Conservation (phyloP, 1,284 basidiomycete species). For the Termitomyces sp. region DNA sequence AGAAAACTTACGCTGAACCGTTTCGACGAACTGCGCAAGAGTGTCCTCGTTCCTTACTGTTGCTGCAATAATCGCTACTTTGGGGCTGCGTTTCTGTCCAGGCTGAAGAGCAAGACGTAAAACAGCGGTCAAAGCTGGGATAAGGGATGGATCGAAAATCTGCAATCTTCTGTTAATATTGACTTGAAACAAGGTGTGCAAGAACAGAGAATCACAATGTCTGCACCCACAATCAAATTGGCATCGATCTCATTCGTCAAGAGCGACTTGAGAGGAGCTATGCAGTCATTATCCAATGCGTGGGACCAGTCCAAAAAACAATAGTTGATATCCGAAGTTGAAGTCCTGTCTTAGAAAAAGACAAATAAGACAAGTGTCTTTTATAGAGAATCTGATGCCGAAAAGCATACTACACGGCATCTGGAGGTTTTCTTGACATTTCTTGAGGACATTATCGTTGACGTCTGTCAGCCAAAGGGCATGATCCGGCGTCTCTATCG, state of each 20-base stretch:
- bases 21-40: constrained; percentile 22
- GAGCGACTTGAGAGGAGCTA: constrained; percentile 22
- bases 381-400: background rate
- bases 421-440: constrained; percentile 52
- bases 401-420: constrained; percentile 58
- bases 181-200: background rate
- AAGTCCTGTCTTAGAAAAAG: constrained; percentile 41
- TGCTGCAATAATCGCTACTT: constrained; percentile 50
- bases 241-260: constrained; percentile 38
- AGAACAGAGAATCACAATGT: constrained; percentile 44
- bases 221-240: constrained; percentile 64
- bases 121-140: constrained; percentile 51
- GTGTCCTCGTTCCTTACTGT: constrained; percentile 42
- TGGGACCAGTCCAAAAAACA: constrained; percentile 59
- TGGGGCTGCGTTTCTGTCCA: constrained; percentile 11
- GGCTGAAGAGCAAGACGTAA: constrained; percentile 43
- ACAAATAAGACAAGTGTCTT: background rate
- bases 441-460: constrained; percentile 56
- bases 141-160: constrained; percentile 66
- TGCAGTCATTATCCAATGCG: constrained; percentile 33
- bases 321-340: constrained; percentile 40
- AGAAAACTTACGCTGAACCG: constrained; percentile 21
- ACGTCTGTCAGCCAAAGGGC: constrained; percentile 61
- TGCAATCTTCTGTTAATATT: constrained; percentile 23
- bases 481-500: constrained; percentile 13